Evolutionary conservation across 177 flowering plant genomes (phyloP), one percentile per base, ranked within the genome.

Genomic region (Vitis hybrid): DNA sequence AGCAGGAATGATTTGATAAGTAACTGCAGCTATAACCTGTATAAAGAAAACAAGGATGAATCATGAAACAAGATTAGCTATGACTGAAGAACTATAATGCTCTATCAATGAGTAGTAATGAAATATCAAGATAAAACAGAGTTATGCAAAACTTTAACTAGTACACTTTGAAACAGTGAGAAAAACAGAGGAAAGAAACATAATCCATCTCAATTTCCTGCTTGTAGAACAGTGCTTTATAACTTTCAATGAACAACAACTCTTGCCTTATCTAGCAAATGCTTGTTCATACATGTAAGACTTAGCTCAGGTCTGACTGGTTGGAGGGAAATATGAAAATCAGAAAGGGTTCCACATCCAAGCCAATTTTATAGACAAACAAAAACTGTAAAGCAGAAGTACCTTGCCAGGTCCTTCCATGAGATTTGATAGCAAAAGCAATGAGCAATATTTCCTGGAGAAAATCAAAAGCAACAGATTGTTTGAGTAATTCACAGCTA

Each of bases 11-110:
- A 92, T 87, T 80, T 94, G 98, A 73, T 81, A 91, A 57, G 91
- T 90, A 49, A 87, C 73, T 70, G 97, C 96, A 59, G 94, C 93
- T 71, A 92, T 69, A 71, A 89, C 90, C 98, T 94, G 78, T 49
- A 73, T 10, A 60, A 20, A 63, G n/a, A 20, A 60, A 48, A 62
- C 16, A 52, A 26, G 34, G 10, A 48, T 55, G 53, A 31, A 75
- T 5, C n/a, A 69, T 63, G 16, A 39, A 39, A 39, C 45, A 39
- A 39, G 45, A 5, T 39, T 5, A 39, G 45, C 45, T 7, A 39
- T 39, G 45, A 39, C 45, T 39, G 45, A 39, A 7, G 45, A 39
- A 39, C 45, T 39, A 39, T 39, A 39, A 39, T 39, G 45, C 45
- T 39, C 45, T 39, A 7, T 39, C 45, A 39, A 39, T 39, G 45